These are phyloP conservation scores for Pichia terricola DNA, from an alignment of 1,139 yeast genomes.

Conservation along the genomic window DNA sequence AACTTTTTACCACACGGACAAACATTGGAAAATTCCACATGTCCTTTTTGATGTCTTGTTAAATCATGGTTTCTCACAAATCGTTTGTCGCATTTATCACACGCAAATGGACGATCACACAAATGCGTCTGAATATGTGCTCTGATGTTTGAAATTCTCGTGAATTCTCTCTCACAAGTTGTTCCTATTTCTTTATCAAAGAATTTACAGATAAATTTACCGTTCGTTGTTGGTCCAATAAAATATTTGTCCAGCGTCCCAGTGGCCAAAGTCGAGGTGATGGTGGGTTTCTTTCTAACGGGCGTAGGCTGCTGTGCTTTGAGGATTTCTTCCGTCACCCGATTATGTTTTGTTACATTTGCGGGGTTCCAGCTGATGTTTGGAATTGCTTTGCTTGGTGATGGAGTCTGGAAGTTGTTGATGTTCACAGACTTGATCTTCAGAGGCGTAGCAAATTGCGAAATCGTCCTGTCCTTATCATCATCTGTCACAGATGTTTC, in stretches of 20 bases:
- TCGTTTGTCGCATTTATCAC: slow-evolving; percentile 49
- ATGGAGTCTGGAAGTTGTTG: slow-evolving; percentile 25
- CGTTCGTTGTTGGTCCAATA: slow-evolving; percentile 63
- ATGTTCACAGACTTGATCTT: slow-evolving; percentile 13
- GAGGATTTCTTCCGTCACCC: slow-evolving; percentile 23
- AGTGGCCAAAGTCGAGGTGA: slow-evolving; percentile 73
- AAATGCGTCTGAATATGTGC: slow-evolving; percentile 96
- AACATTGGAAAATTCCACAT: slow-evolving; percentile 59
- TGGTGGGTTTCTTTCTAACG: slow-evolving; percentile 39
- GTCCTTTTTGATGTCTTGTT: slow-evolving; percentile 83
- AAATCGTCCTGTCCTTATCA: slow-evolving; percentile 12
- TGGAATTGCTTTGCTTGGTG: slow-evolving; percentile 22
- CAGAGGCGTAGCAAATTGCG: slow-evolving; percentile 18
- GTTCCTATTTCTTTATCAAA: slow-evolving; percentile 30
- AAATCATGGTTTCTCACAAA: slow-evolving; percentile 91
- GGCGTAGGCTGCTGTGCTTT: slow-evolving; percentile 23
- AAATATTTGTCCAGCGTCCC: slow-evolving; percentile 84
- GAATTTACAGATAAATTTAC: slow-evolving; percentile 59
- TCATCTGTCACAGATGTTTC: slow-evolving; percentile 2
- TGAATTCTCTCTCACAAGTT: slow-evolving; percentile 70
- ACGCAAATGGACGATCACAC: slow-evolving; percentile 80
- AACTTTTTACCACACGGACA: slow-evolving; percentile 94
- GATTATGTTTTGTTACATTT: slow-evolving; percentile 19
- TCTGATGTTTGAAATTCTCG: slow-evolving; percentile 86
- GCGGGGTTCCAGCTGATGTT: background rate